phyloP scores from a whole-genome alignment of 2,329 filamentous ascomycete genomes.

The Aspergillus sp. region DNA sequence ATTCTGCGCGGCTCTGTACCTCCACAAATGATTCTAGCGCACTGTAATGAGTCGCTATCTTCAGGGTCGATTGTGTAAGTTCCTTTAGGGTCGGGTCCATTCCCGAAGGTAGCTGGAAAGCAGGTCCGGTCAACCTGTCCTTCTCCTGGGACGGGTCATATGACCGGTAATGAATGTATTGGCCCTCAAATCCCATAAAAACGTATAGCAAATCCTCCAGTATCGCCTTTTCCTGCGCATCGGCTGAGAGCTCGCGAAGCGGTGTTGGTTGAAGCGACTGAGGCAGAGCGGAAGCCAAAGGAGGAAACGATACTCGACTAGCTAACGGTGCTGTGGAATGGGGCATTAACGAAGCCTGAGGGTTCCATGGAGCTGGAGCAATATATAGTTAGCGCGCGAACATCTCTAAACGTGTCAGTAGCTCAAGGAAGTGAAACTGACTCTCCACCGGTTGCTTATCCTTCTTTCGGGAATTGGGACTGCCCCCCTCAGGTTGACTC shows the following conservation, averaged over 20 bases:
- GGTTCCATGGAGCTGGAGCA: slow-evolving; percentile 66
- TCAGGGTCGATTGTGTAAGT: slow-evolving; percentile 83
- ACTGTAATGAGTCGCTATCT: slow-evolving; percentile 90
- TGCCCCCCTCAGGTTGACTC: slow-evolving; percentile 26
- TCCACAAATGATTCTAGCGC: slow-evolving; percentile 92
- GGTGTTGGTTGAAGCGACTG: slow-evolving; percentile 66
- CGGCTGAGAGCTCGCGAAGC: slow-evolving; percentile 70
- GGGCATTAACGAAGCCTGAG: slow-evolving; percentile 73
- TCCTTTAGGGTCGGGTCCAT: slow-evolving; percentile 91
- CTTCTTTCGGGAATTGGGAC: slow-evolving; percentile 29
- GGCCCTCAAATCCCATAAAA: slow-evolving; percentile 98
- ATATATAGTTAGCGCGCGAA: slow-evolving; percentile 20
- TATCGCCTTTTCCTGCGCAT: slow-evolving; percentile 82
- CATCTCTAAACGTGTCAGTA: not conserved
- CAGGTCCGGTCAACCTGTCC: slow-evolving; percentile 79
- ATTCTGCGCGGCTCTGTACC: slow-evolving; percentile 88
- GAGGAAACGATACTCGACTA: slow-evolving; percentile 63
- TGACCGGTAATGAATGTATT: slow-evolving; percentile 83
- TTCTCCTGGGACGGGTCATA: slow-evolving; percentile 86
- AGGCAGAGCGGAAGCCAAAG: slow-evolving; percentile 67
- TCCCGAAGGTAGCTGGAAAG: slow-evolving; percentile 76
- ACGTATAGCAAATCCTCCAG: slow-evolving; percentile 90
- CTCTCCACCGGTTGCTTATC: slow-evolving; percentile 38
- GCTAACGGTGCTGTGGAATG: slow-evolving; percentile 73
- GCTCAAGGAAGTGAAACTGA: slow-evolving; percentile 23